phyloP scores from a whole-genome alignment of 768 basidiomycete species.

The Lentinula sp. region DNA sequence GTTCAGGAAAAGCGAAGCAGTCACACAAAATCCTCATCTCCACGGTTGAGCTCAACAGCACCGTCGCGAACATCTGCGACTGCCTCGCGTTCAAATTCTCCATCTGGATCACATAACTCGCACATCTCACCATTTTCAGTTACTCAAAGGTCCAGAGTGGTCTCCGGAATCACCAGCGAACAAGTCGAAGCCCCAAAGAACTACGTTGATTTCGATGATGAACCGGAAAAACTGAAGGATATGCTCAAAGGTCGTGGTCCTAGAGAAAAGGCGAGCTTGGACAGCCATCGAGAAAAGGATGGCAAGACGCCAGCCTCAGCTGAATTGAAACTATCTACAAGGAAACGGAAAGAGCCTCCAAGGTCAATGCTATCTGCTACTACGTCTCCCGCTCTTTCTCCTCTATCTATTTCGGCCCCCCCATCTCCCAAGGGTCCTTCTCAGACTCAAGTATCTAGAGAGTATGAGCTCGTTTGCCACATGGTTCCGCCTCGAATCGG shows the following conservation, averaged over 20 bases:
- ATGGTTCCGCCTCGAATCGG: constrained; percentile 44
- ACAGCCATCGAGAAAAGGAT: constrained; percentile 1
- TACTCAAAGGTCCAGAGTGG: constrained; percentile 53
- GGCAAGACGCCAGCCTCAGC: neutral
- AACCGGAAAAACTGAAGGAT: constrained; percentile 69
- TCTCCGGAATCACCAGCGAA: constrained; percentile 67
- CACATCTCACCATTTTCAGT: constrained; percentile 44
- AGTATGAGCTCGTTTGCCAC: constrained; percentile 31
- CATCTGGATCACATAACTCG: constrained; percentile 31
- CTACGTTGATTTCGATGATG: constrained; percentile 78
- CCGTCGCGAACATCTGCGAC: constrained; percentile 3
- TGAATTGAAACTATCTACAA: neutral
- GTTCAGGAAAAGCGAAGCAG: neutral
- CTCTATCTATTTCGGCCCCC: constrained; percentile 33
- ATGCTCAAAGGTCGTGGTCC: constrained; percentile 53
- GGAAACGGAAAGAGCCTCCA: constrained; percentile 25
- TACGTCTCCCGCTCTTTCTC: constrained; percentile 35
- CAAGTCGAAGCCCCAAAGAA: constrained; percentile 74
- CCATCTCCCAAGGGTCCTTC: constrained; percentile 25
- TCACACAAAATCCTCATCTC: neutral
- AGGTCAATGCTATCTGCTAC: constrained; percentile 41
- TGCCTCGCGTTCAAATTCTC: constrained; percentile 29
- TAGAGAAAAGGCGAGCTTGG: constrained; percentile 25
- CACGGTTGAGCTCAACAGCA: neutral
- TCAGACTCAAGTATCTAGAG: constrained; percentile 19